A percentile compares a stretch with the other conserved stretches of the same genome.
These are phyloP conservation scores for Colletotrichum sidae DNA, from an alignment of 2,329 filamentous ascomycete genomes.

Conservation along the genomic window DNA sequence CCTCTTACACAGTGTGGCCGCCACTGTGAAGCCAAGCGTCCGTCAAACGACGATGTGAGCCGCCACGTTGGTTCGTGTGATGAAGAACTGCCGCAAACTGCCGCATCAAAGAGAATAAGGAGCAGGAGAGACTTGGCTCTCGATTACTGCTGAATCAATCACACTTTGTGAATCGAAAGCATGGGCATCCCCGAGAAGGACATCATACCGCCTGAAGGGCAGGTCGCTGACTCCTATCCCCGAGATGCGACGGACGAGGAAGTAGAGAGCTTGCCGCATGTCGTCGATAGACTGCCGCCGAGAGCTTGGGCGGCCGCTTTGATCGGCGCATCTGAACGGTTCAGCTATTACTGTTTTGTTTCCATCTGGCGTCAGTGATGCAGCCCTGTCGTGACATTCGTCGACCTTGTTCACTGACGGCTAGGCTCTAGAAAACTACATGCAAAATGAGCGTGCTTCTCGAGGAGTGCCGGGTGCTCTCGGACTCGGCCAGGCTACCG, in stretches of 20 bases:
- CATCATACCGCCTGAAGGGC: conserved; percentile 1
- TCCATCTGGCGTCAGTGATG: conserved; percentile 38
- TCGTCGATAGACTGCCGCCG: conserved; percentile 38
- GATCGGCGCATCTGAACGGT: conserved; percentile 38
- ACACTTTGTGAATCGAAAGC: too few species aligned
- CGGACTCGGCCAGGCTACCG: conserved; percentile 60
- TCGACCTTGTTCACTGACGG: background rate
- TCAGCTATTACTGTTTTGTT: conserved; percentile 39
- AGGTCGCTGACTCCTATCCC: background rate
- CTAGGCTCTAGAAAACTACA: conserved; percentile 51
- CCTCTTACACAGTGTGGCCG: background rate
- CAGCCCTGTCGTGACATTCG: background rate
- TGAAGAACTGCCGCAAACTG: too few species aligned
- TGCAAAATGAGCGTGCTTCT: conserved; percentile 49
- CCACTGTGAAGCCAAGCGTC: too few species aligned
- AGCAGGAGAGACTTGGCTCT: too few species aligned
- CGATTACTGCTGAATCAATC: too few species aligned
- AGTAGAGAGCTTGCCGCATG: conserved; percentile 33
- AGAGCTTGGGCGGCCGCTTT: conserved; percentile 39
- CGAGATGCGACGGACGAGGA: conserved; percentile 40
- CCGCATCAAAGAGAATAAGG: too few species aligned
- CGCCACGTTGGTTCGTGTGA: too few species aligned
- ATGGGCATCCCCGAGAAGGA: background rate
- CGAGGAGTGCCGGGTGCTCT: conserved; percentile 58
- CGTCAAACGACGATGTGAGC: too few species aligned